Conservation (phyloP, 345 rosid species). For the Gossypium anomalum region DNA sequence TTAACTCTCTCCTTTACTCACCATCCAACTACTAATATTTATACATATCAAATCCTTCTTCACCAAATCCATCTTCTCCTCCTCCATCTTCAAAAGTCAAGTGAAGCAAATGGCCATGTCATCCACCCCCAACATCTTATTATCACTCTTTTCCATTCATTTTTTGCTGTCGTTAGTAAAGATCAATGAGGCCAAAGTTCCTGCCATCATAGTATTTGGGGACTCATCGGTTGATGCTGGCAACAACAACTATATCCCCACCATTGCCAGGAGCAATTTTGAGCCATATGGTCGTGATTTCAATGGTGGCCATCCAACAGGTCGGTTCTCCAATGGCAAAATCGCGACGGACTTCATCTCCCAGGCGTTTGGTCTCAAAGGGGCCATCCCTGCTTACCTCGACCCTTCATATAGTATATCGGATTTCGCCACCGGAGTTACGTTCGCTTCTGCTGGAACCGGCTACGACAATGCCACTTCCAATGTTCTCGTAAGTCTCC, state of each 20-base stretch:
- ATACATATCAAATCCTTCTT: not conserved
- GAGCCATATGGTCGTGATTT: conserved; percentile 61
- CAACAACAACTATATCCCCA: conserved; percentile 52
- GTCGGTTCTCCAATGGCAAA: conserved; percentile 50
- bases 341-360: conserved; percentile 51
- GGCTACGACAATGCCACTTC: conserved; percentile 63
- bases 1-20: not conserved
- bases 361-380: conserved; percentile 45
- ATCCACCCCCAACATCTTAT: not conserved
- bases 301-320: conserved; percentile 42
- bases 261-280: conserved; percentile 52
- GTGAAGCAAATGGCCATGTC: not conserved
- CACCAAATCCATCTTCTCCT: not conserved
- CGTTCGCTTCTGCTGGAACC: conserved; percentile 57
- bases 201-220: conserved; percentile 55
- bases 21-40: conserved; percentile 3
- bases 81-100: not conserved
- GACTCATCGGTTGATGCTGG: conserved; percentile 62
- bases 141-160: not conserved
- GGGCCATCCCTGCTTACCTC: conserved; percentile 46
- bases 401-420: conserved; percentile 48
- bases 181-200: conserved; percentile 24
- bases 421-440: conserved; percentile 53
- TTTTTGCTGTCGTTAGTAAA: not conserved
- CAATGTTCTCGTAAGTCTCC: conserved; percentile 38